These are phyloP conservation scores for Aspergillus conjunctus DNA, from an alignment of 495 filamentous ascomycete genomes.

Conservation along the genomic window DNA sequence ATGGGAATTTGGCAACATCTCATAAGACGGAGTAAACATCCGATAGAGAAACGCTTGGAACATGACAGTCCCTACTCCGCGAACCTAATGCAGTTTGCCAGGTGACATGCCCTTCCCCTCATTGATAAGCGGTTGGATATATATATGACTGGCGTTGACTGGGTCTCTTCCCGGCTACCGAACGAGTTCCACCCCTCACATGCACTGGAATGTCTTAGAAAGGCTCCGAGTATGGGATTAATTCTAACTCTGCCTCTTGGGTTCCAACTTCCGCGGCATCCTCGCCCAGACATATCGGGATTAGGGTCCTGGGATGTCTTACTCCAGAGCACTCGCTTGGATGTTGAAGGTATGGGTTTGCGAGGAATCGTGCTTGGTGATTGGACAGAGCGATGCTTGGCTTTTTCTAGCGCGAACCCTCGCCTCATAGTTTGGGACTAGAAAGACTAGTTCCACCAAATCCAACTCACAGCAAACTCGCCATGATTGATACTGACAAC, in stretches of 20 bases:
- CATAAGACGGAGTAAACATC: no score
- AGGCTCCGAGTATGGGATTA: slow-evolving; percentile 1
- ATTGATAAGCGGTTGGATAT: not conserved
- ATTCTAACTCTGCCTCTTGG: not conserved
- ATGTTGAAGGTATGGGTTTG: slow-evolving; percentile 9
- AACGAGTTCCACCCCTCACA: slow-evolving; percentile 18
- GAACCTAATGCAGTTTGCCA: slow-evolving; percentile 5
- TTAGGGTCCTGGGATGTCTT: slow-evolving; percentile 25
- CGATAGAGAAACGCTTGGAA: not conserved
- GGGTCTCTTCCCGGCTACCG: not conserved
- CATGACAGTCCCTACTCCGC: not conserved
- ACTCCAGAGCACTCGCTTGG: not conserved
- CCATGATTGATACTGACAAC: no score
- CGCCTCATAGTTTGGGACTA: slow-evolving; percentile 9
- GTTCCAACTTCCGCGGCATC: not conserved
- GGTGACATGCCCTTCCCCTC: slow-evolving; percentile 15
- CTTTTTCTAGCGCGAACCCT: slow-evolving; percentile 28
- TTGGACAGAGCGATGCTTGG: slow-evolving; percentile 25
- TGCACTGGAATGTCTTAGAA: slow-evolving; percentile 26
- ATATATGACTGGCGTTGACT: slow-evolving; percentile 11
- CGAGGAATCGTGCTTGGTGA: slow-evolving; percentile 11
- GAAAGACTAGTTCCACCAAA: not conserved
- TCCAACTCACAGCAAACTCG: not conserved
- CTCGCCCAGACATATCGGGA: not conserved
- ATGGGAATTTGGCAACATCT: no score